Evolutionary conservation across 75 land plant species (phyloP).

Genomic region (Sequoia sempervirens): DNA sequence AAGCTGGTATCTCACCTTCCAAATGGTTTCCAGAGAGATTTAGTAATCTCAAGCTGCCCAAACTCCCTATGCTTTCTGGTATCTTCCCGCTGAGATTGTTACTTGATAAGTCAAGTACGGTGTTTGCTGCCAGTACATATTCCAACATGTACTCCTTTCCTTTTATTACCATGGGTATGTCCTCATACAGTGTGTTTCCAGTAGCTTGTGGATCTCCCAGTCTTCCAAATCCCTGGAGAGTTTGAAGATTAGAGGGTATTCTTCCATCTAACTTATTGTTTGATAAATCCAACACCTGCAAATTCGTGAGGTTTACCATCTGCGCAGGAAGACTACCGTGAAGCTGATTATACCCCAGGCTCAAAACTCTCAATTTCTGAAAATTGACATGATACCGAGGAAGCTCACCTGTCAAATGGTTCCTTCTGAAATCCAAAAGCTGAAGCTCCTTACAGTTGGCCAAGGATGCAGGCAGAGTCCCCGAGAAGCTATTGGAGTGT

Average conservation of each 20-base stretch:
- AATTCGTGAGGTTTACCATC: no score
- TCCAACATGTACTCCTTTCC: no score
- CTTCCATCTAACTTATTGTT: conserved; percentile 17
- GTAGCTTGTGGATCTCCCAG: conserved; percentile 26
- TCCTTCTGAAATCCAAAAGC: no score
- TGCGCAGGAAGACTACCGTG: no score
- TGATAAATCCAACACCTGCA: no score
- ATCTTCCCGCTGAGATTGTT: conserved; percentile 30
- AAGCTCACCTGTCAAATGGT: background rate
- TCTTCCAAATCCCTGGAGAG: conserved; percentile 13
- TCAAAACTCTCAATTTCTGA: background rate
- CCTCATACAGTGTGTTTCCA: no score
- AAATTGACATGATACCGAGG: conserved; percentile 11
- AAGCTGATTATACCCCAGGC: conserved; percentile 31
- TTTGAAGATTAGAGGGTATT: conserved; percentile 30
- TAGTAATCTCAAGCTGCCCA: no score
- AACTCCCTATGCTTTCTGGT: conserved; percentile 20
- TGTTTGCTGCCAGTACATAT: no score
- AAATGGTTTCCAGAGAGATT: no score
- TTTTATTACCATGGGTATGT: no score
- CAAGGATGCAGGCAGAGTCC: no score
- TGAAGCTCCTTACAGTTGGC: background rate
- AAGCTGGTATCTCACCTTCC: background rate
- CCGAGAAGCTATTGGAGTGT: no score
- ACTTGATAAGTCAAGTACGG: conserved; percentile 9